phyloP scores from a whole-genome alignment of 1,139 yeast species.

The Keqinozyma sinolaborantium region DNA sequence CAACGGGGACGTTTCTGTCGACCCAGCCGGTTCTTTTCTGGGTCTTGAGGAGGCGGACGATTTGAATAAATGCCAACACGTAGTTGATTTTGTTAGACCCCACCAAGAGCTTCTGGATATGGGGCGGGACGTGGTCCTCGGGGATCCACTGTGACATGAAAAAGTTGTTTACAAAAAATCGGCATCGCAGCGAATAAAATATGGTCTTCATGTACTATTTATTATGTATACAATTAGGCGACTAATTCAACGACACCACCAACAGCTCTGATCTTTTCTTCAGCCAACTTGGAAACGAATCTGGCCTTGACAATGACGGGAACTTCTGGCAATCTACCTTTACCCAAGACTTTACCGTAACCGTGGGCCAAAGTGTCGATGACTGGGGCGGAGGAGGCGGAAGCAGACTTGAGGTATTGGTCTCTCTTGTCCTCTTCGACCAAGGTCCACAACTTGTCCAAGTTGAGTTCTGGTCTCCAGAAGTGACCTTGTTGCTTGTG shows the following conservation, averaged over 20 bases:
- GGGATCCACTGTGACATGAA: constrained; percentile 74
- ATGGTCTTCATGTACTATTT: not conserved
- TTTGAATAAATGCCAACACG: constrained; percentile 70
- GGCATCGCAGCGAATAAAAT: too few species aligned
- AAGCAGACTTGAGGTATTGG: constrained; percentile 82
- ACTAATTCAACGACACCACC: constrained; percentile 99
- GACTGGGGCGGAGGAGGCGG: constrained; percentile 94
- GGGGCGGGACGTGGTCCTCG: constrained; percentile 51
- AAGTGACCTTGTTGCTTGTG: constrained; percentile 94
- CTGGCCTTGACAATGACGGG: constrained; percentile 99
- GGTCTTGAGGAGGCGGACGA: constrained; percentile 69
- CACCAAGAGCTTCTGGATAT: constrained; percentile 40
- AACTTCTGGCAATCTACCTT: constrained; percentile 96
- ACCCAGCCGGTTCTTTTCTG: constrained; percentile 95
- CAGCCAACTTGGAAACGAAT: constrained; percentile 98
- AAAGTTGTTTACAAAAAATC: not conserved
- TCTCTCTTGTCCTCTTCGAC: constrained; percentile 95
- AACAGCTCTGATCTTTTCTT: constrained; percentile 99
- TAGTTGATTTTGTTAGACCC: constrained; percentile 32
- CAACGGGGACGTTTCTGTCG: constrained; percentile 58
- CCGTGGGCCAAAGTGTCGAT: constrained; percentile 99
- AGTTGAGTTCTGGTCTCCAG: constrained; percentile 98
- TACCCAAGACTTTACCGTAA: constrained; percentile 99
- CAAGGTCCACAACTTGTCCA: constrained; percentile 98
- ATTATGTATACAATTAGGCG: constrained; percentile 56